phyloP scores from a whole-genome alignment of 148 eudicot genomes.

The Chenopodium formosanum region DNA sequence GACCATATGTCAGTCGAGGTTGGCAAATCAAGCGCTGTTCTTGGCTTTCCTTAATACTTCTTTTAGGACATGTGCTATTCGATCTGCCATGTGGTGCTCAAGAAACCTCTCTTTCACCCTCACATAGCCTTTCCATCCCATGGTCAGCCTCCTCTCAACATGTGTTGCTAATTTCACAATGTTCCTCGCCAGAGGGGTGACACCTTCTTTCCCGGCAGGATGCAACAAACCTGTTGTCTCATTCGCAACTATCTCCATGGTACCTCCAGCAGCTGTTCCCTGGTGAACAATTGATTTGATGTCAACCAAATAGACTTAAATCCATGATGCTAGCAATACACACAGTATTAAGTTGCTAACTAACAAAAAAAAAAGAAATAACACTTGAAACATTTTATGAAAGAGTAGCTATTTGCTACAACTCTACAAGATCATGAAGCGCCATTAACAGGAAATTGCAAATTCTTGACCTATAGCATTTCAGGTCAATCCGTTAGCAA shows the following conservation, averaged over 20 bases:
- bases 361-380: background rate
- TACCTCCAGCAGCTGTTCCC: slow-evolving; percentile 99
- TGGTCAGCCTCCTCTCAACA: slow-evolving; percentile 69
- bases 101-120: slow-evolving; percentile 81
- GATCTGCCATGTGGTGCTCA: slow-evolving; percentile 80
- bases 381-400: background rate
- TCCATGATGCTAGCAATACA: background rate
- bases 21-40: slow-evolving; percentile 30
- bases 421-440: background rate
- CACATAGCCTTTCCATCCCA: slow-evolving; percentile 86
- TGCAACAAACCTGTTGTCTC: slow-evolving; percentile 85
- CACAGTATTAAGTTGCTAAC: background rate
- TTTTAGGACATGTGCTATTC: slow-evolving; percentile 78
- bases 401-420: background rate
- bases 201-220: slow-evolving; percentile 83
- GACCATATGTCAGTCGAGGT: slow-evolving; percentile 12
- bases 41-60: slow-evolving; percentile 69
- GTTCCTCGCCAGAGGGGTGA: slow-evolving; percentile 76
- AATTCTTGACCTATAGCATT: background rate
- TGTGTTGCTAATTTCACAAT: slow-evolving; percentile 79
- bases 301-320: background rate
- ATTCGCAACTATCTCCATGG: slow-evolving; percentile 82
- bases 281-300: slow-evolving; percentile 23
- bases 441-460: background rate
- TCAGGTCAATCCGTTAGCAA: background rate